phyloP scores from a whole-genome alignment of 192 early-diverging fungal genomes.

The Coemansia guatemalensis region DNA sequence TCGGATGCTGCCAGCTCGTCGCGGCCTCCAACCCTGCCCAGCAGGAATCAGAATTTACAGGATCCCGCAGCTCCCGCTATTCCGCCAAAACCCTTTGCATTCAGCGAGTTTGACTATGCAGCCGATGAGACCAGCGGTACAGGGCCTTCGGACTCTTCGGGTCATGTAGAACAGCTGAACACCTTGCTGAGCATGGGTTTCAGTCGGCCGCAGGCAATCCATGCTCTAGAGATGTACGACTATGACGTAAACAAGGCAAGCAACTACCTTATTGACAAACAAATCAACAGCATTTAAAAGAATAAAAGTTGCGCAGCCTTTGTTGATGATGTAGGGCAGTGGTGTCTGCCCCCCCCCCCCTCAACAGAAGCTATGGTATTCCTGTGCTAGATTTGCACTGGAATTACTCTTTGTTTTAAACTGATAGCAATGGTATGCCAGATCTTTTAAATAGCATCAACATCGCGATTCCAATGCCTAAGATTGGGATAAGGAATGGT shows the following conservation, averaged over 20 bases:
- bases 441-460: no score
- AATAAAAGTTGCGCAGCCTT: background rate
- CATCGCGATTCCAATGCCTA: no score
- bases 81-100: conserved; percentile 51
- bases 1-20: conserved; percentile 1
- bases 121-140: conserved; percentile 22
- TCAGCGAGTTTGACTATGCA: conserved; percentile 50
- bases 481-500: no score
- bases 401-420: no score
- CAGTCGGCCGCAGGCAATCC: conserved; percentile 61
- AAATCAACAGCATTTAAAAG: background rate
- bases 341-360: no score
- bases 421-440: no score
- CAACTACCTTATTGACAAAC: conserved; percentile 71
- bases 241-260: conserved; percentile 72
- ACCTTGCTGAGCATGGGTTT: conserved; percentile 75
- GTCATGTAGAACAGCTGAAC: conserved; percentile 52
- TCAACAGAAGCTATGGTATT: no score
- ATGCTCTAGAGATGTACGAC: conserved; percentile 69
- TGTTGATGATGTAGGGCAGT: no score
- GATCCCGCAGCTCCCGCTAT: conserved; percentile 29
- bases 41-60: conserved; percentile 11
- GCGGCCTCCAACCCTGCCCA: conserved; percentile 20
- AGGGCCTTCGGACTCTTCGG: conserved; percentile 11
- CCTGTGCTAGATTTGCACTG: no score